A percentile compares a stretch with the other conserved stretches of the same genome.
Conservation (phyloP, 164 flowering plant genomes). For the Akebia trifoliata region DNA sequence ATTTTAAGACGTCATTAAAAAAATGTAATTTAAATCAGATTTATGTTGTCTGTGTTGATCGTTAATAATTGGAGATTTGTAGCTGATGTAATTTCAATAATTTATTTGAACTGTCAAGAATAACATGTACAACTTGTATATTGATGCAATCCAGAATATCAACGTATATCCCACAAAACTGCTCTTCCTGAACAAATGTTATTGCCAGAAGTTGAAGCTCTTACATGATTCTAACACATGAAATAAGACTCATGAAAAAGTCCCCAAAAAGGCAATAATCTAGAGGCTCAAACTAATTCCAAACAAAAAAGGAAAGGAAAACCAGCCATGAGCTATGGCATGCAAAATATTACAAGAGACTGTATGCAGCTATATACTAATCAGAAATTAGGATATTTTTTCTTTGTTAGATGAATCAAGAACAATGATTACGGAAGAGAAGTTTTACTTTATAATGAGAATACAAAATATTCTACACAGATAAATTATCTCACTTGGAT, state of each 20-base stretch:
- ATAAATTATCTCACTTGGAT: not conserved
- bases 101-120: not conserved
- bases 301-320: not conserved
- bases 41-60: too few relatives aligned
- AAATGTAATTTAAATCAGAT: too few relatives aligned
- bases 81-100: not conserved
- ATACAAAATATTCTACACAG: not conserved
- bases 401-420: not conserved
- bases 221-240: not conserved
- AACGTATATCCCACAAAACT: not conserved
- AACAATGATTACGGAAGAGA: not conserved
- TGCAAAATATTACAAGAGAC: not conserved
- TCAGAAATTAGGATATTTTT: not conserved
- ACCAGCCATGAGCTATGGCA: not conserved
- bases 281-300: not conserved
- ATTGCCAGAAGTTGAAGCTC: not conserved
- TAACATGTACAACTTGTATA: not conserved
- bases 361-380: not conserved
- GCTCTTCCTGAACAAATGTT: not conserved
- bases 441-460: not conserved
- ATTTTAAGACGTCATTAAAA: too few relatives aligned
- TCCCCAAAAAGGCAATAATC: not conserved
- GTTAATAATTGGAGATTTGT: too few relatives aligned
- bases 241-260: too few relatives aligned
- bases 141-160: not conserved